Conservation (phyloP, 2,329 filamentous ascomycete genomes). For the Fusarium sp. region DNA sequence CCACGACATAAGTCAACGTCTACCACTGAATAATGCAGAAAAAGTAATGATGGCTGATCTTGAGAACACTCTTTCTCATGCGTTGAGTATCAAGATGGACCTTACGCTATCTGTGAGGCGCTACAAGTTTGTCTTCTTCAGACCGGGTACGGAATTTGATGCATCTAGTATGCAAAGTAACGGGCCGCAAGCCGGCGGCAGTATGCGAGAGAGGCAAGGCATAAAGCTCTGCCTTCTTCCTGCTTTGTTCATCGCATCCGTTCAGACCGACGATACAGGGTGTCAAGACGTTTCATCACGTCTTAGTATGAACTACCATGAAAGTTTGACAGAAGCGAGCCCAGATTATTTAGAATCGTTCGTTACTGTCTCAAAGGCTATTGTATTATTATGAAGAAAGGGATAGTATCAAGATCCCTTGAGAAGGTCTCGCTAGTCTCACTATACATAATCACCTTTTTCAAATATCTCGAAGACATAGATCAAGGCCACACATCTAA, state of each 20-base stretch:
- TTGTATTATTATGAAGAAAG: not conserved
- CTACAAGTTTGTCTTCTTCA: not conserved
- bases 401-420: too few species aligned
- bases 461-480: too few species aligned
- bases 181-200: not conserved
- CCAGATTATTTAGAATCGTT: not conserved
- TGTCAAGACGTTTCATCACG: not conserved
- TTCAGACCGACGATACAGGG: not conserved
- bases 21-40: not conserved
- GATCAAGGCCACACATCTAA: too few species aligned
- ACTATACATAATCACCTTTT: too few species aligned
- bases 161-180: not conserved
- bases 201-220: not conserved
- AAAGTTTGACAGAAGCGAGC: not conserved
- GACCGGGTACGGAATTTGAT: not conserved
- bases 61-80: not conserved
- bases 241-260: not conserved
- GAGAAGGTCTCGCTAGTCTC: too few species aligned
- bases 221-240: not conserved
- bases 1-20: not conserved
- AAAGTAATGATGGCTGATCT: not conserved
- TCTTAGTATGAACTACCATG: not conserved
- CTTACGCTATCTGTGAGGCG: not conserved
- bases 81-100: not conserved
- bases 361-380: not conserved